Percentiles rank a stretch among this genome's conserved stretches.
Conservation (phyloP, 2,329 filamentous ascomycete genomes). For the Aureobasidium sp. region DNA sequence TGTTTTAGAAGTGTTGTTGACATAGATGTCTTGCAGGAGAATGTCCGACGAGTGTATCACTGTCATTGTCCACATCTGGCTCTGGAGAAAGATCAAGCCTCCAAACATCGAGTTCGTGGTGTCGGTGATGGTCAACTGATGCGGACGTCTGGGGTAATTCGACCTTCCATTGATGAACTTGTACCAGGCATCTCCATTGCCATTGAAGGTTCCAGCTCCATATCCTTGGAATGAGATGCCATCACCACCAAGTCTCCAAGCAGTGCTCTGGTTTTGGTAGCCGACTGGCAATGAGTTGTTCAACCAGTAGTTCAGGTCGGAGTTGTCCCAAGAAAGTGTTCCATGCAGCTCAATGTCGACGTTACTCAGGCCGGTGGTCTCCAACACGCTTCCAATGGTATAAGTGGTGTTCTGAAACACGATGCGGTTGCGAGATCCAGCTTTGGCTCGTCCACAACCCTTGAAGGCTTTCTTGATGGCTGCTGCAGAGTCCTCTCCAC, state of each 20-base stretch:
- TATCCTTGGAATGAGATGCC: constrained; percentile 43
- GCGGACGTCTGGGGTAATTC: constrained; percentile 44
- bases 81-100: constrained; percentile 45
- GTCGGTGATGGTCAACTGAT: constrained; percentile 44
- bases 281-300: constrained; percentile 43
- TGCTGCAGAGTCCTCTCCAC: constrained; percentile 14
- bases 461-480: constrained; percentile 41
- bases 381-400: constrained; percentile 43
- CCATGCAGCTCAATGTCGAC: constrained; percentile 42
- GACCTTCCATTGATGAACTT: constrained; percentile 35
- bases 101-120: constrained; percentile 42
- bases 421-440: constrained; percentile 35
- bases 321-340: constrained; percentile 35
- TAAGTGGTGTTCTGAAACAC: constrained; percentile 43
- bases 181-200: constrained; percentile 55
- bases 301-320: constrained; percentile 44
- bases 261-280: constrained; percentile 49
- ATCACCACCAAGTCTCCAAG: constrained; percentile 48
- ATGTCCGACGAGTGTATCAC: constrained; percentile 42
- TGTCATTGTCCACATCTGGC: constrained; percentile 53
- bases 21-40: constrained; percentile 43
- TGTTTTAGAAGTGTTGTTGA: constrained; percentile 40
- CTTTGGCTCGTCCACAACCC: constrained; percentile 36
- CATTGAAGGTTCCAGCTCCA: constrained; percentile 47
- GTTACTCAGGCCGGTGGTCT: constrained; percentile 39